phyloP scores from a whole-genome alignment of 2,329 filamentous ascomycete species.

The Pseudogymnoascus sp. region DNA sequence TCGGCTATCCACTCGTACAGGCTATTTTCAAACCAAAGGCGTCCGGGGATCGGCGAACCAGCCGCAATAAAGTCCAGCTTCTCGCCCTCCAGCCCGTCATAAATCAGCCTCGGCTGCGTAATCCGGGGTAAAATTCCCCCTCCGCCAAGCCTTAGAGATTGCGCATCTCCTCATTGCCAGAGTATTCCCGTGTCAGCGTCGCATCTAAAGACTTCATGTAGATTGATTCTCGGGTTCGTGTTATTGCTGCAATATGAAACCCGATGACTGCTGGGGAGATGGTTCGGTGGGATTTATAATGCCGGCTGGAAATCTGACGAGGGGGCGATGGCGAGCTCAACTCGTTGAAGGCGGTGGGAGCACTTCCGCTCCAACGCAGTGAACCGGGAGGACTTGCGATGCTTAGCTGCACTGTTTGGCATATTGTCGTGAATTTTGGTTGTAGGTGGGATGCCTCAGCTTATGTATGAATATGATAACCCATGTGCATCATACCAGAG shows the following conservation, averaged over 20 bases:
- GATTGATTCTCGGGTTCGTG: background rate
- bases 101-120: background rate
- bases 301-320: background rate
- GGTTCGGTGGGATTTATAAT: background rate
- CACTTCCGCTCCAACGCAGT: background rate
- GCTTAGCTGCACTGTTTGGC: background rate
- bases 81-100: background rate
- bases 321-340: background rate
- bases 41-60: background rate
- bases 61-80: background rate
- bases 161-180: background rate
- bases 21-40: background rate
- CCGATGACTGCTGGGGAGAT: background rate
- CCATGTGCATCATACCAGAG: background rate
- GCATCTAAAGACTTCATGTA: background rate
- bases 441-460: background rate
- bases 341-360: background rate
- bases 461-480: background rate
- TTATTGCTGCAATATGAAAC: background rate
- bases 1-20: background rate
- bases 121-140: conserved; percentile 3
- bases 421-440: background rate
- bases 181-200: conserved; percentile 3
- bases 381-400: background rate
- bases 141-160: background rate